Percentiles rank a stretch among this genome's conserved stretches.
Evolutionary conservation across 164 flowering plant genomes (phyloP).

Genomic region (Annona cherimola): DNA sequence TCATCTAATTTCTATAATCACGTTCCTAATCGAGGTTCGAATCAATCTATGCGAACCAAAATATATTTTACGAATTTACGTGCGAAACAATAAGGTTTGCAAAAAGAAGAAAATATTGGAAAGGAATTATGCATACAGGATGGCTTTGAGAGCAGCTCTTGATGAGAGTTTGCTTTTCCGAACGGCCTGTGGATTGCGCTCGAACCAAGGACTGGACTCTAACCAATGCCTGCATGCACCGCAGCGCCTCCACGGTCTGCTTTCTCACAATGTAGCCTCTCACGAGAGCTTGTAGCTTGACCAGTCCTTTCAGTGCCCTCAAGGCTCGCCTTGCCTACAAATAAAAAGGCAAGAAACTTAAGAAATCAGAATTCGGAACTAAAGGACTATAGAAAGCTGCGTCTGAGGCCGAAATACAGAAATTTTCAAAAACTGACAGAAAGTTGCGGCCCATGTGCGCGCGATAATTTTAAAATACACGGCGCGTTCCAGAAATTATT

Average conservation of each 20-base stretch:
- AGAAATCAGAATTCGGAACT: neutral
- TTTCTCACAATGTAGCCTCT: conserved; percentile 88
- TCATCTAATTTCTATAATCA: too few species aligned
- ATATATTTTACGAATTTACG: too few species aligned
- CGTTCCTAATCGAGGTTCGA: too few species aligned
- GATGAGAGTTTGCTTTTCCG: neutral
- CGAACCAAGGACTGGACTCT: conserved; percentile 56
- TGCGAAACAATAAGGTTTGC: neutral
- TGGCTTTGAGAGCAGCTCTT: neutral
- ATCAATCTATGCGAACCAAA: neutral
- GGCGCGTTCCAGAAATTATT: neutral
- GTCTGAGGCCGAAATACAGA: neutral
- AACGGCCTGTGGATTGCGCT: conserved; percentile 51
- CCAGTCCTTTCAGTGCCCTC: conserved; percentile 77
- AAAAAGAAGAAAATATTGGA: neutral
- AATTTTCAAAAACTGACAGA: neutral
- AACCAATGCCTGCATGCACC: conserved; percentile 83
- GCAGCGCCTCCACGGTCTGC: conserved; percentile 60
- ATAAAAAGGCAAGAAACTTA: neutral
- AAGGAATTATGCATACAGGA: neutral
- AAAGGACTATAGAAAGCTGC: neutral
- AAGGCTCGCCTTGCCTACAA: conserved; percentile 85
- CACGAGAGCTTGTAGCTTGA: conserved; percentile 87
- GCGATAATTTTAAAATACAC: neutral
- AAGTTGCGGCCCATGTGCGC: neutral